Conservation (phyloP, 345 rosid genomes). For the Eucalyptus paniculata region DNA sequence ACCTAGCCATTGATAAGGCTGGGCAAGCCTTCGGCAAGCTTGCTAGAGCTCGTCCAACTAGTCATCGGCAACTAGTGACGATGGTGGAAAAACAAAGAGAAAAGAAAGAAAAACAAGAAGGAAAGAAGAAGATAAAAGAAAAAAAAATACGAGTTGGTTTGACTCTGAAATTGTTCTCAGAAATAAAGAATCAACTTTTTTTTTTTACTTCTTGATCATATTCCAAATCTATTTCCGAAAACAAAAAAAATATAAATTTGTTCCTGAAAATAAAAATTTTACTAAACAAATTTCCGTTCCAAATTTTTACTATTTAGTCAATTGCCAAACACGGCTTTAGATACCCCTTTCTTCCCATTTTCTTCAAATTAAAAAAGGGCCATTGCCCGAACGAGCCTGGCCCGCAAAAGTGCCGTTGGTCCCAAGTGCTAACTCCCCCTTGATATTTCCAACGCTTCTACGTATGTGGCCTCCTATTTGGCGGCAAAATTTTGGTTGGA, state of each 20-base stretch:
- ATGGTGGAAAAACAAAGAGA: too few species aligned
- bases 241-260: fast-evolving
- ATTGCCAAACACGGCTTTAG: fast-evolving
- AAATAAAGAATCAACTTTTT: too few species aligned
- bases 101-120: too few species aligned
- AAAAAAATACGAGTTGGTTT: too few species aligned
- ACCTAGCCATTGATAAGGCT: fast-evolving
- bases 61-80: fast-evolving
- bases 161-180: fast-evolving
- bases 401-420: neutral
- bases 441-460: neutral
- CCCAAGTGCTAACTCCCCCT: neutral
- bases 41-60: fast-evolving
- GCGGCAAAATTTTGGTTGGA: neutral
- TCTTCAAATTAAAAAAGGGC: neutral
- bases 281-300: fast-evolving
- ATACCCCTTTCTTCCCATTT: too few species aligned
- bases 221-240: fast-evolving
- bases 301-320: fast-evolving
- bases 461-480: neutral
- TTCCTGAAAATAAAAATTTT: fast-evolving
- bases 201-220: too few species aligned
- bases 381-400: neutral
- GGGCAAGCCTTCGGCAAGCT: too few species aligned
- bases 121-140: too few species aligned